Percentiles rank a stretch among this genome's conserved stretches.
Conservation (phyloP, 768 basidiomycete species). For the Boletus bicolor region DNA sequence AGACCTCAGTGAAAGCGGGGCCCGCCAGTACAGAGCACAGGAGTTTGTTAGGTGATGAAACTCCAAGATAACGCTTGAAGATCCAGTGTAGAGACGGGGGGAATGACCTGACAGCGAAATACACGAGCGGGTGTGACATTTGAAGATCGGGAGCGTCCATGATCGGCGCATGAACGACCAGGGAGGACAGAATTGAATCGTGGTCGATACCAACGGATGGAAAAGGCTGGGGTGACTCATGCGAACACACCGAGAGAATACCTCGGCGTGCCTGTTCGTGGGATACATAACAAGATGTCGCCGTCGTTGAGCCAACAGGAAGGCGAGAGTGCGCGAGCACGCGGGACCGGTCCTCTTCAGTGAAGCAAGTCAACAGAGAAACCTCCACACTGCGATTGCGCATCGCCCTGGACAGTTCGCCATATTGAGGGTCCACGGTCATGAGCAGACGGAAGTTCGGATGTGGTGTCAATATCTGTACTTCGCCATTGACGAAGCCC, state of each 20-base stretch:
- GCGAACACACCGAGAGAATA: constrained; percentile 3
- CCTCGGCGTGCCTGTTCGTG: constrained; percentile 29
- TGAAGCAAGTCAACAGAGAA: constrained; percentile 39
- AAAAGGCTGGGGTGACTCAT: constrained; percentile 1
- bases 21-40: constrained; percentile 21
- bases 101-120: constrained; percentile 27
- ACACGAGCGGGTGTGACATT: constrained; percentile 21
- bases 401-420: constrained; percentile 97
- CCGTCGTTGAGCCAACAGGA: constrained; percentile 28
- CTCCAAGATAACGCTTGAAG: constrained; percentile 24
- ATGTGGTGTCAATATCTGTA: constrained; percentile 78
- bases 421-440: constrained; percentile 86
- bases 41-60: constrained; percentile 7
- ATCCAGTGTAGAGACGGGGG: constrained; percentile 11
- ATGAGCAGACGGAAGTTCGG: constrained; percentile 90
- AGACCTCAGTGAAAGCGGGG: constrained; percentile 10
- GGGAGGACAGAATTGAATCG: constrained; percentile 42
- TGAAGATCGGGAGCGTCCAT: constrained; percentile 14
- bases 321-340: constrained; percentile 49
- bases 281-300: constrained; percentile 5
- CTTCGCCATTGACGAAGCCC: constrained; percentile 73
- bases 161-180: constrained; percentile 41
- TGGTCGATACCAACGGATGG: constrained; percentile 47
- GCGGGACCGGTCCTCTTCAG: constrained; percentile 45
- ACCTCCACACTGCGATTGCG: constrained; percentile 95